Evolutionary conservation across 73 alveolate genomes (phyloP).

Genomic region (Paramecium octaurelia): DNA sequence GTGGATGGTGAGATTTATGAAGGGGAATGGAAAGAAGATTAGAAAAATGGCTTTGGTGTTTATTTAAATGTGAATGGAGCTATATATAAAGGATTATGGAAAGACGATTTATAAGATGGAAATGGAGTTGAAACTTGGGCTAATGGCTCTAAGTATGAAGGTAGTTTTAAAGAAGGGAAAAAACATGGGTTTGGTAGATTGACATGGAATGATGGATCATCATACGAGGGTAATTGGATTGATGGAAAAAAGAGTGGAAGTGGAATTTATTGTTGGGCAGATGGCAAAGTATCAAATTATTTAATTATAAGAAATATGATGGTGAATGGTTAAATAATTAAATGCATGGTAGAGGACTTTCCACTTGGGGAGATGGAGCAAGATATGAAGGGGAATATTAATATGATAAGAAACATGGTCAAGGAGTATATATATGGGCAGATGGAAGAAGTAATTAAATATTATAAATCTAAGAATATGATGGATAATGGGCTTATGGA

Average conservation of each 20-base stretch:
- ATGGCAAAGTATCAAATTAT: conserved; percentile 74
- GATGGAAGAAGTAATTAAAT: conserved; percentile 77
- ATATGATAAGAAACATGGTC: conserved; percentile 92
- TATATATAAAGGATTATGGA: conserved; percentile 69
- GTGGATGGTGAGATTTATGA: conserved; percentile 67
- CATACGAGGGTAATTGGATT: conserved; percentile 69
- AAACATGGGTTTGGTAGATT: conserved; percentile 74
- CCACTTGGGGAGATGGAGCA: conserved; percentile 96
- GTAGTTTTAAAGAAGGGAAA: conserved; percentile 72
- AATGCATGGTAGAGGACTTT: conserved; percentile 90
- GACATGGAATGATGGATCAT: conserved; percentile 74
- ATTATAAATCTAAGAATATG: conserved; percentile 29
- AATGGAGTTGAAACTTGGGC: conserved; percentile 72
- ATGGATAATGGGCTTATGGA: conserved; percentile 67
- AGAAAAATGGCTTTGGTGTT: conserved; percentile 62
- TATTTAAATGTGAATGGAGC: conserved; percentile 64
- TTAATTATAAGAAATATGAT: not conserved
- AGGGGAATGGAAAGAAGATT: conserved; percentile 67
- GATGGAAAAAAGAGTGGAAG: conserved; percentile 83
- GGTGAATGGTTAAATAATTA: conserved; percentile 64
- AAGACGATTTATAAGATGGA: conserved; percentile 70
- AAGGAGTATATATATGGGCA: conserved; percentile 90
- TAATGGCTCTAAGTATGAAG: conserved; percentile 76
- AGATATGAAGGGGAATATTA: conserved; percentile 92
- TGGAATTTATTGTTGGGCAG: conserved; percentile 86